Evolutionary conservation across 1,284 basidiomycete genomes (phyloP).

Genomic region (Microbotryum violaceum): DNA sequence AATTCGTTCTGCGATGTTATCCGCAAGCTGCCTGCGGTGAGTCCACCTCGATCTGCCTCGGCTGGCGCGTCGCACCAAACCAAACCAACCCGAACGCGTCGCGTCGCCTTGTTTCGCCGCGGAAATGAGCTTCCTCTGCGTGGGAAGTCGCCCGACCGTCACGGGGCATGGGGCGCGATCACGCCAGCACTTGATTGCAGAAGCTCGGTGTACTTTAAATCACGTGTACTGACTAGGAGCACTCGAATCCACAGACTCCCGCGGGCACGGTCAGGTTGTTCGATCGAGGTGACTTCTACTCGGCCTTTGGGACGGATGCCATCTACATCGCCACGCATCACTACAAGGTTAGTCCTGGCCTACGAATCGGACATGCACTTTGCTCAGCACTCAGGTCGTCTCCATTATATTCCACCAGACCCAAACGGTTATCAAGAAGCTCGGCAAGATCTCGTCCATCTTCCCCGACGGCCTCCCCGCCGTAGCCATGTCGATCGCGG

Average conservation of each 20-base stretch:
- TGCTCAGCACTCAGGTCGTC: not conserved
- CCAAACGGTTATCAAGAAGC: conserved; percentile 73
- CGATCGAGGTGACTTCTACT: conserved; percentile 75
- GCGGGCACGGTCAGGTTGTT: conserved; percentile 70
- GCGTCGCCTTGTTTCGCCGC: not conserved
- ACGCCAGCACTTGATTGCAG: not conserved
- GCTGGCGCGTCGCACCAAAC: not conserved
- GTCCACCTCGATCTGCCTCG: not conserved
- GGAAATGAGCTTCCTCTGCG: conserved; percentile 3
- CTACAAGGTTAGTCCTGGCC: conserved; percentile 11
- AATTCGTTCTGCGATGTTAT: conserved; percentile 16
- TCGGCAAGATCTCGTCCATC: conserved; percentile 47
- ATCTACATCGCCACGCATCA: conserved; percentile 76
- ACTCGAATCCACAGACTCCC: conserved; percentile 36
- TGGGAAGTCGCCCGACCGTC: not conserved
- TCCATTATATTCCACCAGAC: conserved; percentile 47
- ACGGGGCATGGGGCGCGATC: not conserved
- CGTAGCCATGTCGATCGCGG: conserved; percentile 67
- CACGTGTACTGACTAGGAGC: too few relatives aligned
- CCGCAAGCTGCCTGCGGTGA: conserved; percentile 18
- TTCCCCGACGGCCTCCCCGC: conserved; percentile 54
- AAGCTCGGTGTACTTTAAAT: not conserved
- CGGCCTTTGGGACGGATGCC: conserved; percentile 82
- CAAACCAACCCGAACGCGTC: not conserved
- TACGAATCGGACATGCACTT: not conserved